Conservation (phyloP, 495 filamentous ascomycete species). For the Filosporella fistucella region DNA sequence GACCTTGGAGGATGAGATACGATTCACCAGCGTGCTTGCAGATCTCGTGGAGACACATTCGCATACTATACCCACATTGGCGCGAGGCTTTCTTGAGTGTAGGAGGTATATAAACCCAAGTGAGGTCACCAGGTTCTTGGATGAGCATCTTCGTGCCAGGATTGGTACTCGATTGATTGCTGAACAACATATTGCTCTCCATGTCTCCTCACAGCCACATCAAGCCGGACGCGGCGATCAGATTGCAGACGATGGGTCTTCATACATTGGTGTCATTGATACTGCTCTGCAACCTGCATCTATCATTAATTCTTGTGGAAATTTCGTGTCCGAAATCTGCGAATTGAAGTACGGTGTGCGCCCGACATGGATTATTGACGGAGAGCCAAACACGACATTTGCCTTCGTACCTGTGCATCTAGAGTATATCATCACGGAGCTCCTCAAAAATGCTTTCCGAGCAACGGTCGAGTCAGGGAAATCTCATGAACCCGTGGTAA, state of each 20-base stretch:
- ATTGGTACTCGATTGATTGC: slow-evolving; percentile 94
- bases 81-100: slow-evolving; percentile 87
- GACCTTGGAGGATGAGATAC: slow-evolving; percentile 80
- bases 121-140: slow-evolving; percentile 86
- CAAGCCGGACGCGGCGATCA: slow-evolving; percentile 31
- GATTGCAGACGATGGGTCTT: slow-evolving; percentile 42
- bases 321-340: slow-evolving; percentile 91
- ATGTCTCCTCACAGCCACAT: slow-evolving; percentile 75
- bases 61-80: slow-evolving; percentile 91
- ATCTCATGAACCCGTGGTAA: slow-evolving; percentile 75
- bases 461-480: slow-evolving; percentile 80
- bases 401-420: slow-evolving; percentile 93
- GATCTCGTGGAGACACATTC: slow-evolving; percentile 89
- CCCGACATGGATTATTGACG: slow-evolving; percentile 75
- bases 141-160: slow-evolving; percentile 87
- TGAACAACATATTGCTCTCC: slow-evolving; percentile 93
- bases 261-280: slow-evolving; percentile 96
- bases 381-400: slow-evolving; percentile 74
- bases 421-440: slow-evolving; percentile 94
- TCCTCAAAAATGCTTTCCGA: slow-evolving; percentile 94
- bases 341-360: slow-evolving; percentile 93
- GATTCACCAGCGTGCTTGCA: slow-evolving; percentile 86
- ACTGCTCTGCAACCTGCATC: slow-evolving; percentile 78
- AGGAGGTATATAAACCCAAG: slow-evolving; percentile 73
- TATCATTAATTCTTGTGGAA: slow-evolving; percentile 75